phyloP scores from a whole-genome alignment of 441 rosid species.

The Gossypium laxum region DNA sequence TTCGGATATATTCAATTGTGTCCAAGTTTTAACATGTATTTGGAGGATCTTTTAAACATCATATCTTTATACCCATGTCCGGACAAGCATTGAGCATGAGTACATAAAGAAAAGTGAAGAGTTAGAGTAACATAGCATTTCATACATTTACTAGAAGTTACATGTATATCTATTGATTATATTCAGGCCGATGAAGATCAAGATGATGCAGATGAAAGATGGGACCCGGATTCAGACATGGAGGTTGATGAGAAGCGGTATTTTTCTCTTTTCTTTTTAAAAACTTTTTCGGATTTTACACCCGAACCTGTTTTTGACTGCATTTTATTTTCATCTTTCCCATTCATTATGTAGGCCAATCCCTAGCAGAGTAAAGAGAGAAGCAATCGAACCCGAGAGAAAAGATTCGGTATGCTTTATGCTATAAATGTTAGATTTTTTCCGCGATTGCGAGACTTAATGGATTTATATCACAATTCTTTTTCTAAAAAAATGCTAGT shows the following conservation, averaged over 20 bases:
- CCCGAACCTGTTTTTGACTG: not conserved
- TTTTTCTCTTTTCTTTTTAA: not conserved
- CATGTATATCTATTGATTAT: not conserved
- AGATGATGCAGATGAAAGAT: conserved; percentile 48
- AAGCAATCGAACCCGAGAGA: conserved; percentile 46
- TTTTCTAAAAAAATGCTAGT: not conserved
- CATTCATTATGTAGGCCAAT: conserved; percentile 44
- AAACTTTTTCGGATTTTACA: not conserved
- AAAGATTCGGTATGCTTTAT: conserved; percentile 46
- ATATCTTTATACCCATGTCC: not conserved
- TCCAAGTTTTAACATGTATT: not conserved
- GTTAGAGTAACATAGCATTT: not conserved
- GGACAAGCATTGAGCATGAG: not conserved
- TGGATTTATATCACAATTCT: not conserved
- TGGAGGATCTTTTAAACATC: not conserved
- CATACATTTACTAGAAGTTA: conserved; percentile 1
- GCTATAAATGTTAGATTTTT: not conserved
- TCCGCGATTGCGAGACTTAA: not conserved
- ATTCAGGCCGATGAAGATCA: conserved; percentile 53
- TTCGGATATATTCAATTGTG: not conserved
- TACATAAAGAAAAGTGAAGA: not conserved
- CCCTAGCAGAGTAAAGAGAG: conserved; percentile 66
- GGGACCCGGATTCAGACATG: conserved; percentile 54
- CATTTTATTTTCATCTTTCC: not conserved
- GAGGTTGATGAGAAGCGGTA: conserved; percentile 42